These are phyloP conservation scores for Coelastrella sp. DNA, from an alignment of 139 green algal genomes.

Conservation along the genomic window DNA sequence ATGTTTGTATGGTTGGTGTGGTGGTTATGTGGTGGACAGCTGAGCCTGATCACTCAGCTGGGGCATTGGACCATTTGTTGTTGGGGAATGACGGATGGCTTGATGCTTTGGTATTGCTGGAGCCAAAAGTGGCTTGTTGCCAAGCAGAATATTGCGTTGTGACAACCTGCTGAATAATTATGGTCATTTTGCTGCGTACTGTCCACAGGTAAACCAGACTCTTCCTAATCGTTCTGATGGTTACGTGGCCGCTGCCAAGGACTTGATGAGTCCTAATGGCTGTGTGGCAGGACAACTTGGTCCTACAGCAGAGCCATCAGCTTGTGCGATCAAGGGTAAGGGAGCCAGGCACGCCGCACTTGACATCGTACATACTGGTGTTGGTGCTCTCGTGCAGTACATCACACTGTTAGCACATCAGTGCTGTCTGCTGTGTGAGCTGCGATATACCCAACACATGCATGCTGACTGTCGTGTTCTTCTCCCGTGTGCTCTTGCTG, in stretches of 20 bases:
- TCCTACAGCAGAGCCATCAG: not conserved
- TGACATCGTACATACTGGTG: not conserved
- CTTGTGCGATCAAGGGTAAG: not conserved
- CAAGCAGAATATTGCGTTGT: not conserved
- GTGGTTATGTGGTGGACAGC: no score
- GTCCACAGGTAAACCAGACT: constrained; percentile 26
- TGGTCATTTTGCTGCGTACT: not conserved
- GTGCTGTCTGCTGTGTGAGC: no score
- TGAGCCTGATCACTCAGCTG: no score
- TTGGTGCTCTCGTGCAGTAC: not conserved
- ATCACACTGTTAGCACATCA: not conserved
- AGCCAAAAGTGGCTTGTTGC: not conserved
- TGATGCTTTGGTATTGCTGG: no score
- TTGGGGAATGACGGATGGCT: no score
- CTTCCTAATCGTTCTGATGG: constrained; percentile 10
- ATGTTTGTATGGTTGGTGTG: no score
- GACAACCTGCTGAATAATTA: not conserved
- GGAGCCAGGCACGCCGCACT: not conserved
- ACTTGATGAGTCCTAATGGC: constrained; percentile 12
- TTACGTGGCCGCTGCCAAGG: not conserved
- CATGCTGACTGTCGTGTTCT: no score
- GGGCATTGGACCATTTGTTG: no score
- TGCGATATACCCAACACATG: no score
- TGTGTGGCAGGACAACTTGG: constrained; percentile 39
- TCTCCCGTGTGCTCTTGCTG: no score